Conservation (phyloP, 129 eudicot species). For the Helianthus tuberosus region DNA sequence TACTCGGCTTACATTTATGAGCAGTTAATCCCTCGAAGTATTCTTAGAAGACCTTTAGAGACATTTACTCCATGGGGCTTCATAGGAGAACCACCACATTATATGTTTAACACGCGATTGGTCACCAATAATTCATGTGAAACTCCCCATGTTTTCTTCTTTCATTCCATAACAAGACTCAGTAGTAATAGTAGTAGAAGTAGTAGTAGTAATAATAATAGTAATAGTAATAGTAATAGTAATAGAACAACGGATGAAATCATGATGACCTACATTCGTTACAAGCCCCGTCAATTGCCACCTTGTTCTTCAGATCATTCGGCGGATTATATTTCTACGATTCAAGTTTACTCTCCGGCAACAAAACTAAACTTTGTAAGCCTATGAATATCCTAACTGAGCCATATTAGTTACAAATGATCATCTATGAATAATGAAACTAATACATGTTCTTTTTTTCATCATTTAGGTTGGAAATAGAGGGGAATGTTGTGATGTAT, state of each 20-base stretch:
- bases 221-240: background rate
- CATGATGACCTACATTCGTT: conserved; percentile 35
- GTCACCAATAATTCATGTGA: conserved; percentile 35
- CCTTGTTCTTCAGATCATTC: conserved; percentile 39
- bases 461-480: conserved; percentile 52
- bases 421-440: background rate
- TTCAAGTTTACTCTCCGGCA: conserved; percentile 41
- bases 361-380: conserved; percentile 34
- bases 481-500: conserved; percentile 75
- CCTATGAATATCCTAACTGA: background rate
- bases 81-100: conserved; percentile 35
- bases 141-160: conserved; percentile 46
- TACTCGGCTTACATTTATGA: conserved; percentile 46
- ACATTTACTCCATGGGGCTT: conserved; percentile 49
- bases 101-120: conserved; percentile 42
- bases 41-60: conserved; percentile 43
- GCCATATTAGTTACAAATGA: background rate
- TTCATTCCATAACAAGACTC: conserved; percentile 24
- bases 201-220: background rate
- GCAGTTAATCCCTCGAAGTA: conserved; percentile 36
- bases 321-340: conserved; percentile 35
- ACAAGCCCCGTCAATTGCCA: conserved; percentile 24
- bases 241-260: background rate
- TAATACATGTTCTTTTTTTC: background rate
- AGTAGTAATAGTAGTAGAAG: background rate